Evolutionary conservation across 1,139 yeast genomes (phyloP), one percentile per base, ranked within the genome.

Genomic region (Pichia sp.): DNA sequence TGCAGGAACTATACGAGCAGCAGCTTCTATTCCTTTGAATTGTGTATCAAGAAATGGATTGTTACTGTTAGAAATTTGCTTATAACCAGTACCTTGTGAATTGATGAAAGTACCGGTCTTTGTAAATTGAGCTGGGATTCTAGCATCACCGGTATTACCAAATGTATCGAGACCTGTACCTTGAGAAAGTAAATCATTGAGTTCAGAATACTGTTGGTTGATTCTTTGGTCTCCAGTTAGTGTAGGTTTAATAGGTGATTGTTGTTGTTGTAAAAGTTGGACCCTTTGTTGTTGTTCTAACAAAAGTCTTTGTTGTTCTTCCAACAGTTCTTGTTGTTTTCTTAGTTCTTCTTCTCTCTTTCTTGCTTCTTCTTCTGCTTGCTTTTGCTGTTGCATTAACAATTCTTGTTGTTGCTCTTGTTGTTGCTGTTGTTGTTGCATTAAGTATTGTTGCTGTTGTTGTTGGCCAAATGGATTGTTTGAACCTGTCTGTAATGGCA

Each of bases 151-250:
- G 7, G 88, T 83, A 66, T 92, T 92, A 67, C 98, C 98, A 66
- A 87, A 92, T 0, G 97, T 90, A 67, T 92, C 98, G 49, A 89
- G 72, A 24, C 97, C 97, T 0, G 96, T 86, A 36, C 96, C 97
- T 48, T 82, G 79, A 13, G 95, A 85, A 56, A 90, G 74, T 50
- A 90, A 71, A 51, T 77, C 76, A 67, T 90, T 89, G 61, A 90
- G 76, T 56, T 86, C 92, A 20, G 89, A 69, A 73, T 77, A 68
- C 67, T 80, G 74, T 63, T 84, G 72, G 46, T 71, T 68, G 57
- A 74, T 69, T 43, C 64, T 65, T 55, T 72, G 72, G 34, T 70
- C 68, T 2, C 79, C 80, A 2, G 80, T 73, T 44, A 70, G 64
- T 3, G 71, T 68, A 53, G 68, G 73, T 15, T 62, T 61, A 40